Percentiles rank a stretch among this genome's conserved stretches.
Evolutionary conservation across 192 early-diverging fungal genomes (phyloP).

Genomic region (Backusella mclennaniae): DNA sequence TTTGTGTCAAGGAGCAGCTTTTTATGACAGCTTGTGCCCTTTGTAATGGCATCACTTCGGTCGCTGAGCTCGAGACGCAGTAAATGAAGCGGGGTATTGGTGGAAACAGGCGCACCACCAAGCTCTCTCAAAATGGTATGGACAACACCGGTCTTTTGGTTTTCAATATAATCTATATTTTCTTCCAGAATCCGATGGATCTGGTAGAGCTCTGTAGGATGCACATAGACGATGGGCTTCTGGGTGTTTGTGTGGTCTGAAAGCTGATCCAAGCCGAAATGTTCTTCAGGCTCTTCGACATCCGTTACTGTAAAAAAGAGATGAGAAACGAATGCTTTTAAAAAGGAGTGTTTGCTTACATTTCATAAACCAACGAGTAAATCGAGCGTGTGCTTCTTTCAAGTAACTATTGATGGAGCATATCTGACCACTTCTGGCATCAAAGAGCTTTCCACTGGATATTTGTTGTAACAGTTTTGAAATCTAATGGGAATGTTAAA

Average conservation of each 20-base stretch:
- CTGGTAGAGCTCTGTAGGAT: slow-evolving; percentile 87
- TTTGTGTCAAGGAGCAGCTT: slow-evolving; percentile 88
- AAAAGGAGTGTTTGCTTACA: slow-evolving; percentile 37
- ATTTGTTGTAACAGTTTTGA: slow-evolving; percentile 96
- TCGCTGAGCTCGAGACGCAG: slow-evolving; percentile 69
- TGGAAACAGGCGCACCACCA: slow-evolving; percentile 46
- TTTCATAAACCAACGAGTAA: slow-evolving; percentile 82
- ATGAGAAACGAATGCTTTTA: not conserved
- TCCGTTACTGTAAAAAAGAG: slow-evolving; percentile 60
- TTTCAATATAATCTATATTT: slow-evolving; percentile 74
- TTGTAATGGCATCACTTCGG: slow-evolving; percentile 59
- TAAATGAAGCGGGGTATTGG: slow-evolving; percentile 28
- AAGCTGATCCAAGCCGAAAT: slow-evolving; percentile 91
- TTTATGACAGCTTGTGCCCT: slow-evolving; percentile 62
- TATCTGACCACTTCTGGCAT: slow-evolving; percentile 67
- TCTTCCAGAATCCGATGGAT: slow-evolving; percentile 83
- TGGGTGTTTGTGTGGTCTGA: slow-evolving; percentile 74
- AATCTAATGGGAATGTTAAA: slow-evolving; percentile 39
- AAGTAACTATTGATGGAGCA: slow-evolving; percentile 83
- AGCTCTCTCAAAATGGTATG: slow-evolving; percentile 67
- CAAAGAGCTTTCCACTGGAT: slow-evolving; percentile 81
- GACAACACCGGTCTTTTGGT: slow-evolving; percentile 61
- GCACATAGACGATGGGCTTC: slow-evolving; percentile 88
- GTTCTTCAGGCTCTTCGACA: slow-evolving; percentile 83
- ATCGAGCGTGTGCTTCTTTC: slow-evolving; percentile 69